Conservation (phyloP, 345 rosid species). For the Boechera retrofracta region DNA sequence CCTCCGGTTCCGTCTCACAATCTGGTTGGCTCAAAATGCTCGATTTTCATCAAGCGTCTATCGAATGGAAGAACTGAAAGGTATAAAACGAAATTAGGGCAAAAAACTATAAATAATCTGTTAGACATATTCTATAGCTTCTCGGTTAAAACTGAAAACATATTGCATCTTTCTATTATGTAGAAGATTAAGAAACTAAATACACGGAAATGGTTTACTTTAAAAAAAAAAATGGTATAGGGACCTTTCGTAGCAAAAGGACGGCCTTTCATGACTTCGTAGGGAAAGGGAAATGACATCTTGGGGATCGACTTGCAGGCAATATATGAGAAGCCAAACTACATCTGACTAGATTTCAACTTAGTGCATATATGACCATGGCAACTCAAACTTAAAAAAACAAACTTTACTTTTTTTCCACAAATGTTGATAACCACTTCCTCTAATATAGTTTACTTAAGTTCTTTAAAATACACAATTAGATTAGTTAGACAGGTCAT, state of each 20-base stretch:
- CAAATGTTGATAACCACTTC: slow-evolving; percentile 13
- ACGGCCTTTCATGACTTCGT: slow-evolving; percentile 40
- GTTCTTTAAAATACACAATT: slow-evolving; percentile 7
- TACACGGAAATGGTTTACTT: slow-evolving; percentile 16
- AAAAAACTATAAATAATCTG: not conserved
- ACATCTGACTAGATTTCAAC: slow-evolving; percentile 43
- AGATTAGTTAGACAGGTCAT: slow-evolving; percentile 40
- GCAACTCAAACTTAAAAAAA: slow-evolving; percentile 19
- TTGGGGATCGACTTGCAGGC: slow-evolving; percentile 22
- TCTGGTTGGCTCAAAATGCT: not conserved
- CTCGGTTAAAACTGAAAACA: not conserved
- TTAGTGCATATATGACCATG: slow-evolving; percentile 37
- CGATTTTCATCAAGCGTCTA: not conserved
- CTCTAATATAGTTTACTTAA: not conserved
- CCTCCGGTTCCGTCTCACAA: not conserved
- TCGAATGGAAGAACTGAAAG: no score
- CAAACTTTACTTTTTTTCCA: not conserved
- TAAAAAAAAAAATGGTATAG: not conserved
- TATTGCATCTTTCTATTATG: slow-evolving; percentile 7
- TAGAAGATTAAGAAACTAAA: slow-evolving; percentile 9
- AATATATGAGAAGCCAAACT: slow-evolving; percentile 36
- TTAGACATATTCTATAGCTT: not conserved
- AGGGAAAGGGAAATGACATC: slow-evolving; percentile 35
- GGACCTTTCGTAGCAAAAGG: slow-evolving; percentile 25
- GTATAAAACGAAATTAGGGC: not conserved